Base-by-base conservation (phyloP, 805 yeast species). In the Teunomyces gatunensis region DNA sequence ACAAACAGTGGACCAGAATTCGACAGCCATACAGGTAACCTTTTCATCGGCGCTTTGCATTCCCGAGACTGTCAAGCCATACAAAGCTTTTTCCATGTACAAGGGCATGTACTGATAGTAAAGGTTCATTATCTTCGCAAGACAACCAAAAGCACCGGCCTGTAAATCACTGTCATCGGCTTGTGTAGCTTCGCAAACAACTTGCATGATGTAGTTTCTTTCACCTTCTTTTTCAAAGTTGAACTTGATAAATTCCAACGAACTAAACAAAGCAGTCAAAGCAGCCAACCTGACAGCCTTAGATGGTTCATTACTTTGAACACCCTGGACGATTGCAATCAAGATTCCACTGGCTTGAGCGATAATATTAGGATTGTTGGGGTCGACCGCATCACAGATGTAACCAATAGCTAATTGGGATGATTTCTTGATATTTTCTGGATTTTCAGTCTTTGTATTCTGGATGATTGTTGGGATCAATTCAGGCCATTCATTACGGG, bases 1-100 rank as follows among this genome's bases (percentile, higher is more conserved):
- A 73, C 98, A 91, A n/a, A 94, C 94, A n/a, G 99, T 89, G 50
- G 92, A 84, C 99, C 99, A 94, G 66, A 94, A 92, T 71, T 94
- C 99, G 48, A 94, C 94, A 27, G 99, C 97, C 97, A 92, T 91
- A 63, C 97, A 89, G 1, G 97, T 86, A 27, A 94, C 98, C 58
- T 81, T 81, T 59, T 87, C 96, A 69, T 89, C 86, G 29, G 71
- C 62, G 48, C 89, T 84, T 67, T 85, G 85, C 97, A 94, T 94
- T 39, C 98, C 97, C 17, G 84, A 71, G 39, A 92, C 90, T 4
- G 98, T 91, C 49, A 94, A 77, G 13, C 89, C 89, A 58, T 87
- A 94, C 45, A 94, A 72, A 1, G 99, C 99, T 73, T 89, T 90
- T 69, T 92, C 97, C 99, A 94, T 94, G 68, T 94, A 94, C 46